These are phyloP conservation scores for Chloris gayana DNA, from an alignment of 176 grass and related monocot species.

Conservation along the genomic window DNA sequence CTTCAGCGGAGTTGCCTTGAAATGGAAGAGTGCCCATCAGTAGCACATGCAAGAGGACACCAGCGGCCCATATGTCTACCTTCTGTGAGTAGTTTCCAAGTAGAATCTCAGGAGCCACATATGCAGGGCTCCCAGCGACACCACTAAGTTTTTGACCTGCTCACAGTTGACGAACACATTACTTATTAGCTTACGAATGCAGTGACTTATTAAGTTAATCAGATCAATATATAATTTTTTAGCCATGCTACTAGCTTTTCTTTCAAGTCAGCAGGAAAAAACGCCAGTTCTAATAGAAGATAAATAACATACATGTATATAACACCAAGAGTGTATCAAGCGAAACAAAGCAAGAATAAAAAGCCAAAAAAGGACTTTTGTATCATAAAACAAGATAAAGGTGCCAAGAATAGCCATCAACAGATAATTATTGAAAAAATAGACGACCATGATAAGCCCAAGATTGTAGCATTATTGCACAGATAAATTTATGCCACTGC, in stretches of 20 bases:
- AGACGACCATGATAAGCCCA: not conserved
- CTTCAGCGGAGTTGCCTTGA: conserved; percentile 53
- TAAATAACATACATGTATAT: not conserved
- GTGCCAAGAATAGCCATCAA: not conserved
- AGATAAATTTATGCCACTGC: not conserved
- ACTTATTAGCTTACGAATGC: conserved; percentile 16
- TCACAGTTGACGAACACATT: conserved; percentile 38
- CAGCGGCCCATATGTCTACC: conserved; percentile 65
- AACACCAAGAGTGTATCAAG: not conserved
- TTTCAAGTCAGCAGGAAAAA: not conserved
- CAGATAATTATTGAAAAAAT: not conserved
- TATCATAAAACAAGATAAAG: not conserved
- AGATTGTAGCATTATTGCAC: not conserved
- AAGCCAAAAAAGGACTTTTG: not conserved
- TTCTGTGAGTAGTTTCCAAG: conserved; percentile 65
- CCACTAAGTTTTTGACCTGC: conserved; percentile 88
- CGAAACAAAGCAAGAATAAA: not conserved
- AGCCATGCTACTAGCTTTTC: not conserved
- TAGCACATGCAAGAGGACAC: conserved; percentile 67
- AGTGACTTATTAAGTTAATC: too few species aligned
- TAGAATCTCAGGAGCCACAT: conserved; percentile 80
- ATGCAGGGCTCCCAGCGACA: conserved; percentile 83
- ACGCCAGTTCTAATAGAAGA: not conserved
- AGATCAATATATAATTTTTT: not conserved
- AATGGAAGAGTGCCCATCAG: conserved; percentile 67